Evolutionary conservation across 805 yeast genomes (phyloP), one percentile per base, ranked within the genome.

Genomic region (Zygosaccharomyces gambellarensis): DNA sequence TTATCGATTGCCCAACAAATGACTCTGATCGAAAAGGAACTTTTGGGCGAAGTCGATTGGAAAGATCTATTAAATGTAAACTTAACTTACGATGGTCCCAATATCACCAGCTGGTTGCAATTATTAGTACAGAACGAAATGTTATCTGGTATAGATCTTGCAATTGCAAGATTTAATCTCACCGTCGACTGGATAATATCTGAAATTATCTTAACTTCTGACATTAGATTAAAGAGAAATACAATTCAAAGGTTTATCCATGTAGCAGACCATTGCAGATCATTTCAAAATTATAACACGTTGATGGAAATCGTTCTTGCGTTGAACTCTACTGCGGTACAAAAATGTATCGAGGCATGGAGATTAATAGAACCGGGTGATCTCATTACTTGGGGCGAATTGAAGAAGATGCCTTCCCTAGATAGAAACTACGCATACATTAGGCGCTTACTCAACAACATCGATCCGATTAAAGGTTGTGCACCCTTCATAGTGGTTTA

Each of bases 141-240:
- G 29, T 67, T 74, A 19, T 78, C 83, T n/a, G 97, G 97, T 0
- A 82, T 90, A 32, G 88, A 87, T 54, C 70, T 92, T 43, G 89
- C 88, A 10, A 82, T 89, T 36, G 77, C 95, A 0, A 73, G 99
- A 52, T 94, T 90, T 74, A 90, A 92, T 62, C 71, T 92, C 51
- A 83, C 87, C 71, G 90, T 87, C 5, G 88, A 87, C 59, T 92
- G 98, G 98, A 82, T 90, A 36, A 81, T 87, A 30, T 87, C 96
- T 0, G 97, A 92, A 70, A 80, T 94, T 48, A 66, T 89, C 12
- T 70, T 92, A 52, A 88, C 96, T 8, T 75, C 74, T 48, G 71
- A 76, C 39, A 72, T 78, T 23, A 73, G 71, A 2, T 79, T 87
- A 56, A 74, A 92, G 55, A 79, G 82, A 39, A 75, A 80, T 48